These are phyloP conservation scores for Wickerhamomyces hampshirensis DNA, from an alignment of 805 yeast genomes.

Conservation along the genomic window DNA sequence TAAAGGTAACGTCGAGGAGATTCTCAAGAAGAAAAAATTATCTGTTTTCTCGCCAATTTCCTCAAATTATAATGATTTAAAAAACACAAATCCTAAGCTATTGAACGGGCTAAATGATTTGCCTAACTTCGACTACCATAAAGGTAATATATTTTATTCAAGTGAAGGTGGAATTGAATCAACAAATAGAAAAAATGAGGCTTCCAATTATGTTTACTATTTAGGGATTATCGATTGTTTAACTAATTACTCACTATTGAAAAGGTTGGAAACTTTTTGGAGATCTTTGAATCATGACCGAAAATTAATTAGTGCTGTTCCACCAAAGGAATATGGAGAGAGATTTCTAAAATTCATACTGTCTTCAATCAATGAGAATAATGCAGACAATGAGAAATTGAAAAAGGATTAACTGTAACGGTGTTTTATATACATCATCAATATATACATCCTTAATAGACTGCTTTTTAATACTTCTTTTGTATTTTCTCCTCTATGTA, in stretches of 20 bases:
- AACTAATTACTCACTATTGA: slow-evolving; percentile 70
- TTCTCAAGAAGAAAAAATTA: slow-evolving; percentile 31
- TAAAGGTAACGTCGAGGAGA: slow-evolving; percentile 42
- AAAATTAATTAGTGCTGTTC: slow-evolving; percentile 77
- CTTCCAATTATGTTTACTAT: slow-evolving; percentile 69
- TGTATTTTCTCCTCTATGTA: too few species aligned
- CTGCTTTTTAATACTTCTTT: too few species aligned
- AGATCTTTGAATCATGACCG: slow-evolving; percentile 67
- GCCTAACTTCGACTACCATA: slow-evolving; percentile 40
- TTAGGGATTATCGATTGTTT: slow-evolving; percentile 93
- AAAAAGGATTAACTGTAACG: slow-evolving; percentile 5
- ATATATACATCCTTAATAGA: too few species aligned
- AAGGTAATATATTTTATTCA: slow-evolving; percentile 58
- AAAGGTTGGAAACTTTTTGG: slow-evolving; percentile 82
- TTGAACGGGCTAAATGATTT: slow-evolving; percentile 37
- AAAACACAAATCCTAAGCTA: slow-evolving; percentile 42
- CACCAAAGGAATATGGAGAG: slow-evolving; percentile 86
- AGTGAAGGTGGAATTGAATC: slow-evolving; percentile 85
- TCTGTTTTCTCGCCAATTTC: slow-evolving; percentile 28
- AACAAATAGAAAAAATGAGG: slow-evolving; percentile 52
- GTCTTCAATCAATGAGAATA: slow-evolving; percentile 29
- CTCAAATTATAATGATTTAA: slow-evolving; percentile 26
- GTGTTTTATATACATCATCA: too few species aligned
- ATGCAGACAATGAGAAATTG: slow-evolving; percentile 12
- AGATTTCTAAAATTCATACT: slow-evolving; percentile 74